phyloP scores from a whole-genome alignment of 2,329 filamentous ascomycete genomes.

The Aureobasidium sp. region DNA sequence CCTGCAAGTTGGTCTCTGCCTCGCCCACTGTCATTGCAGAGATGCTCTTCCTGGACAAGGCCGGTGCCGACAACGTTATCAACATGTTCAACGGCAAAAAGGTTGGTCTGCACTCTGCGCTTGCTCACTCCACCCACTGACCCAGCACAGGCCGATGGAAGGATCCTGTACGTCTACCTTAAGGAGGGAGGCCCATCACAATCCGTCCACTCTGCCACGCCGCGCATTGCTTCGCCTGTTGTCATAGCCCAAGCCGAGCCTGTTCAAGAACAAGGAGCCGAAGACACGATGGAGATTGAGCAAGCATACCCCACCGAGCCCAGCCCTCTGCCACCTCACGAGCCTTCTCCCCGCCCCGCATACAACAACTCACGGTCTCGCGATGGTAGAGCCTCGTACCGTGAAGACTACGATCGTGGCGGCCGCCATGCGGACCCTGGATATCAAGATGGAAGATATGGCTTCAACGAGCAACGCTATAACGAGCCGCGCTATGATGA shows the following conservation, averaged over 20 bases:
- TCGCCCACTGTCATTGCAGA: conserved; percentile 69
- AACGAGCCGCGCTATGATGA: conserved; percentile 18
- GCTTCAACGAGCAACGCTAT: conserved; percentile 30
- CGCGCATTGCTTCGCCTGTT: conserved; percentile 7
- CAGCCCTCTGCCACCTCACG: conserved; percentile 23
- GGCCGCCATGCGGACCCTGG: conserved; percentile 28
- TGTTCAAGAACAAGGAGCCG: conserved; percentile 13
- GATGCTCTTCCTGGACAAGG: conserved; percentile 64
- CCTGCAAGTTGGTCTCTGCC: conserved; percentile 61
- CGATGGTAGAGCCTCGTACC: conserved; percentile 22
- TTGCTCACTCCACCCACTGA: conserved; percentile 1
- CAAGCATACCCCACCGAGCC: conserved; percentile 24
- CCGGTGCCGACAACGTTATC: conserved; percentile 68
- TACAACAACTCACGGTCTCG: conserved; percentile 21
- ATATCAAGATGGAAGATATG: conserved; percentile 39
- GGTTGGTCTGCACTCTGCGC: conserved; percentile 40
- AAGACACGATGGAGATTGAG: conserved; percentile 41
- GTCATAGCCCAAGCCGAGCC: not conserved
- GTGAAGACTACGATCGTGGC: conserved; percentile 18
- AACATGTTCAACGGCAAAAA: conserved; percentile 72
- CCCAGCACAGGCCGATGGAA: conserved; percentile 59
- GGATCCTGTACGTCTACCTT: conserved; percentile 64
- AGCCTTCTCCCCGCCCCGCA: conserved; percentile 20
- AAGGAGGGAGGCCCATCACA: conserved; percentile 46
- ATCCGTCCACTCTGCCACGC: conserved; percentile 19